A percentile compares a stretch with the other conserved stretches of the same genome.
phyloP scores from a whole-genome alignment of 768 basidiomycete species.

The Agaricus subrufescens region DNA sequence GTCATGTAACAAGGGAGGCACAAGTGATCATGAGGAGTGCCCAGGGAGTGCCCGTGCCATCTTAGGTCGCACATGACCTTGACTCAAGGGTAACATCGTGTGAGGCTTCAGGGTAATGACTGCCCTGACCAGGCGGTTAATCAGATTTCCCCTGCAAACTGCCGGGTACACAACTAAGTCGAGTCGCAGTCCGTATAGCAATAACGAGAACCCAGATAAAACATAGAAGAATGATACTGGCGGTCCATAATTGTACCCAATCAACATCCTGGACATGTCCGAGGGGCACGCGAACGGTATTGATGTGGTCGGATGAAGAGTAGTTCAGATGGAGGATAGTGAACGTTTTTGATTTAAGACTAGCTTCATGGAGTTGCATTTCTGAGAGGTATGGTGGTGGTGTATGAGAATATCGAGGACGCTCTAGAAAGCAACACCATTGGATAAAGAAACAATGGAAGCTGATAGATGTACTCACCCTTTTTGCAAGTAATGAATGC shows the following conservation, averaged over 20 bases:
- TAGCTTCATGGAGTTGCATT: constrained; percentile 1
- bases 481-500: constrained; percentile 4
- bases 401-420: neutral
- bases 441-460: neutral
- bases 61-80: too few species aligned
- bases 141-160: too few species aligned
- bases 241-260: neutral
- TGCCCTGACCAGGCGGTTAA: too few species aligned
- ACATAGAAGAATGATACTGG: neutral
- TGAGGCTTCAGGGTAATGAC: too few species aligned
- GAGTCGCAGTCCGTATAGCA: neutral
- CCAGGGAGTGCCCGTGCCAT: too few species aligned
- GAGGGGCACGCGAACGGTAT: constrained; percentile 5
- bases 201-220: neutral
- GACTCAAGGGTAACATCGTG: too few species aligned
- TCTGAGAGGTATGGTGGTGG: neutral
- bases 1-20: too few species aligned
- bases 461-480: neutral
- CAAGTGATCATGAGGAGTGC: too few species aligned
- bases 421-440: too few species aligned
- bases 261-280: neutral
- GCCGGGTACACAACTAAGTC: neutral
- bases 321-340: neutral
- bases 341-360: neutral
- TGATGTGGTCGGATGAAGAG: neutral